Evolutionary conservation across 768 basidiomycete species (phyloP).

Genomic region (Royoungia palumana): DNA sequence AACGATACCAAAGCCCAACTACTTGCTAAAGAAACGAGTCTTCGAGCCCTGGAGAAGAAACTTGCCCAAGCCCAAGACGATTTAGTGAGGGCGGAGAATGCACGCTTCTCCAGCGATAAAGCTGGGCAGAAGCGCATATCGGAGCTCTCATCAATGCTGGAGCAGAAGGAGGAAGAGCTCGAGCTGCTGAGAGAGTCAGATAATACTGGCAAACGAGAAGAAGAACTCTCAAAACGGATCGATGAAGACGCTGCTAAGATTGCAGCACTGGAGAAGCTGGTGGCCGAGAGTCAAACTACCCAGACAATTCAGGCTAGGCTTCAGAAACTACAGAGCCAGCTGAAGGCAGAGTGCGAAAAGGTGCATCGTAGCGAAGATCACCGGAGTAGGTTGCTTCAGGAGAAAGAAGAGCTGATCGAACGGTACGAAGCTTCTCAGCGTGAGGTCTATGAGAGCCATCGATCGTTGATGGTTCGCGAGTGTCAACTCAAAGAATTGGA

Average conservation of each 20-base stretch:
- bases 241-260: slow-evolving; percentile 74
- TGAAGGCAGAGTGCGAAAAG: slow-evolving; percentile 43
- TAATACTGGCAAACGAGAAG: slow-evolving; percentile 48
- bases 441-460: slow-evolving; percentile 28
- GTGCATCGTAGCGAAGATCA: slow-evolving; percentile 40
- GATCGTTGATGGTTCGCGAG: slow-evolving; percentile 20
- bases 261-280: slow-evolving; percentile 48
- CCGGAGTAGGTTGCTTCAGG: slow-evolving; percentile 45
- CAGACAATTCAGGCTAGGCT: slow-evolving; percentile 31
- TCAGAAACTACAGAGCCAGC: slow-evolving; percentile 38
- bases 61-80: slow-evolving; percentile 47
- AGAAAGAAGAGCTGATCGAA: slow-evolving; percentile 50
- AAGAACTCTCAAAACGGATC: slow-evolving; percentile 58
- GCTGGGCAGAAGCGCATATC: slow-evolving; percentile 41
- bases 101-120: slow-evolving; percentile 53
- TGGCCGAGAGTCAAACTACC: slow-evolving; percentile 39
- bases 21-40: slow-evolving; percentile 42
- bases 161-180: slow-evolving; percentile 61
- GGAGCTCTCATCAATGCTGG: slow-evolving; percentile 42
- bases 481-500: slow-evolving; percentile 25
- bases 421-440: slow-evolving; percentile 38
- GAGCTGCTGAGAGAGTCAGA: slow-evolving; percentile 40
- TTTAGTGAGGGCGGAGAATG: slow-evolving; percentile 54
- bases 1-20: slow-evolving; percentile 43
- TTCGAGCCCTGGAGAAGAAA: slow-evolving; percentile 44